phyloP scores from a whole-genome alignment of 352 stramenopile species.

The Globisporangium perplexum region DNA sequence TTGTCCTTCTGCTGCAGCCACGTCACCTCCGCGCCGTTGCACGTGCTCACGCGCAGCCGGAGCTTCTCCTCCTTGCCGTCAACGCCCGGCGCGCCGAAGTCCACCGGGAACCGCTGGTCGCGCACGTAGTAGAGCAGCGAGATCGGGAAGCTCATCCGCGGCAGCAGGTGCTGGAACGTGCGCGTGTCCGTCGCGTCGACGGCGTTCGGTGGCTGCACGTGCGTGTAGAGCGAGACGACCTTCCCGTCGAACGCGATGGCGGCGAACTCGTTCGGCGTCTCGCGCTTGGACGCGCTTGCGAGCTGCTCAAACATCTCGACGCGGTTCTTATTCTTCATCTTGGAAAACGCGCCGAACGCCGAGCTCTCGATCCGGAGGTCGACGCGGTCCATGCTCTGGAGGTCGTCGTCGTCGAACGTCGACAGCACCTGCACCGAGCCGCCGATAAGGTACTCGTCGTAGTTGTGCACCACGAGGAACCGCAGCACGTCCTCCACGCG shows the following conservation, averaged over 20 bases:
- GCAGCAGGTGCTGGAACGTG: slow-evolving; percentile 10
- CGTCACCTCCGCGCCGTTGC: slow-evolving; percentile 31
- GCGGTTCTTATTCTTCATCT: slow-evolving; percentile 39
- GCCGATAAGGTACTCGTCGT: slow-evolving; percentile 59
- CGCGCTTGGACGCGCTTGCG: slow-evolving; percentile 9
- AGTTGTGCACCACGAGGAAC: slow-evolving; percentile 78
- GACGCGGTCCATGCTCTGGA: slow-evolving; percentile 40
- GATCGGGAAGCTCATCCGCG: slow-evolving; percentile 59
- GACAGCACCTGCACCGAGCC: slow-evolving; percentile 20
- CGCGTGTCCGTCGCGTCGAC: slow-evolving; percentile 2
- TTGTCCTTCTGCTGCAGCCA: slow-evolving; percentile 63
- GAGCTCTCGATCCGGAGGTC: slow-evolving; percentile 51
- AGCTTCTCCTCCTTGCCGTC: slow-evolving; percentile 25
- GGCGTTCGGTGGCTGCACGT: slow-evolving; percentile 16
- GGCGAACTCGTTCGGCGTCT: slow-evolving; percentile 43
- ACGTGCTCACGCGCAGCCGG: slow-evolving; percentile 40
- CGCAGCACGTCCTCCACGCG: slow-evolving; percentile 42
- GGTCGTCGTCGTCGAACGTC: slow-evolving; percentile 41
- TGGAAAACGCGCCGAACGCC: slow-evolving; percentile 26
- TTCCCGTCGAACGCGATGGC: slow-evolving; percentile 48
- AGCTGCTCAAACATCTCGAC: slow-evolving; percentile 53
- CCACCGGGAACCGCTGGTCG: slow-evolving; percentile 66
- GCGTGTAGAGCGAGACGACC: slow-evolving; percentile 57
- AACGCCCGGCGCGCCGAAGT: slow-evolving; percentile 31
- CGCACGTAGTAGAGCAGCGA: slow-evolving; percentile 76